Conservation (phyloP, 306 rosid genomes). For the Alnus rubra region DNA sequence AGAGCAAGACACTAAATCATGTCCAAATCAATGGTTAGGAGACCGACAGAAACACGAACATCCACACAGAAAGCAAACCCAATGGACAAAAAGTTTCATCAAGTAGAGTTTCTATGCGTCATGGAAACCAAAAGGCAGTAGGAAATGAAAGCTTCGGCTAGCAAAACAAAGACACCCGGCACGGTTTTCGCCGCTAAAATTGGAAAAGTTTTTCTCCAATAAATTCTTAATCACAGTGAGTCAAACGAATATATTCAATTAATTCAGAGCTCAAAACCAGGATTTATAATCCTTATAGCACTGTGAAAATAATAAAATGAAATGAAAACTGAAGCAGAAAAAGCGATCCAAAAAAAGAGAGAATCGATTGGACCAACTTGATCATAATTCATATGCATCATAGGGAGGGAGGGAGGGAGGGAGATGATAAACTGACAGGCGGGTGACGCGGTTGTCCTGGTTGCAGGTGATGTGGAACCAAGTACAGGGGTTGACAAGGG, state of each 20-base stretch:
- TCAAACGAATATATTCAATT: too few relatives aligned
- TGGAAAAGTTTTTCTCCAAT: too few relatives aligned
- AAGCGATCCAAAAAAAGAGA: not conserved
- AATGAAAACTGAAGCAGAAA: not conserved
- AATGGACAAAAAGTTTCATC: too few relatives aligned
- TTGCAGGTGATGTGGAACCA: conserved; percentile 98
- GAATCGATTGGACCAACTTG: not conserved
- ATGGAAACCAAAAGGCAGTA: not conserved
- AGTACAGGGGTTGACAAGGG: conserved; percentile 92
- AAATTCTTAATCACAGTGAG: too few relatives aligned
- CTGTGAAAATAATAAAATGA: too few relatives aligned
- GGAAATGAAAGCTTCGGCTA: not conserved
- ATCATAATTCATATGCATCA: not conserved
- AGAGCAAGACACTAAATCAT: too few relatives aligned
- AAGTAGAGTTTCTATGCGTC: too few relatives aligned
- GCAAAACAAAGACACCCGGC: not conserved
- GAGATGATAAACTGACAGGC: conserved; percentile 49
- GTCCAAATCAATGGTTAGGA: too few relatives aligned
- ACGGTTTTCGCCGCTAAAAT: not conserved
- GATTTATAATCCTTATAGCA: too few relatives aligned
- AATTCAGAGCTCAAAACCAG: too few relatives aligned
- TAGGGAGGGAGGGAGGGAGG: not conserved
- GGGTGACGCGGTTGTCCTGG: conserved; percentile 86
- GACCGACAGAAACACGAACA: too few relatives aligned
- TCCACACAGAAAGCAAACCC: too few relatives aligned